phyloP scores from a whole-genome alignment of 1,284 basidiomycete genomes.

The Moesziomyces aphidis region DNA sequence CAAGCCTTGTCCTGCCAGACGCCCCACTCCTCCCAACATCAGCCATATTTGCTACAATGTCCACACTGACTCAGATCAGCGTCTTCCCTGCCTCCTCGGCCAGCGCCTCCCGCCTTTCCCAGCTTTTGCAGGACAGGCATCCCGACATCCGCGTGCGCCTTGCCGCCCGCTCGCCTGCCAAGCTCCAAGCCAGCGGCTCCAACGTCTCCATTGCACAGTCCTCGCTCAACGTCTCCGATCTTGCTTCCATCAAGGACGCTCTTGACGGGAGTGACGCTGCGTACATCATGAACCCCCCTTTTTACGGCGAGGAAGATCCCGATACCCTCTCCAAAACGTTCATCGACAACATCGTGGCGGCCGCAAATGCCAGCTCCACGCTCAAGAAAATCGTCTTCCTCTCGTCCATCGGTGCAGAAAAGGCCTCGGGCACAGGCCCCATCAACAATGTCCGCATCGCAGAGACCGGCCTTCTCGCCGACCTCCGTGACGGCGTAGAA shows the following conservation, averaged over 20 bases:
- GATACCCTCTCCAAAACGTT: slow-evolving; percentile 7
- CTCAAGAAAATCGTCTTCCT: slow-evolving; percentile 31
- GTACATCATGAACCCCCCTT: slow-evolving; percentile 30
- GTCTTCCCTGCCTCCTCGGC: slow-evolving; percentile 34
- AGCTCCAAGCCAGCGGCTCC: slow-evolving; percentile 9
- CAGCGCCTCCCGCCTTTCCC: slow-evolving; percentile 4
- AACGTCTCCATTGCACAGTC: slow-evolving; percentile 17
- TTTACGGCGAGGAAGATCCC: slow-evolving; percentile 9
- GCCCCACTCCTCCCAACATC: too few relatives aligned
- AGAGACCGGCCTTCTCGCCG: slow-evolving; percentile 14
- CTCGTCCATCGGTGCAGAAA: slow-evolving; percentile 23
- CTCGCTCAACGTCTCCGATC: slow-evolving; percentile 10
- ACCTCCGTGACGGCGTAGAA: slow-evolving; percentile 20
- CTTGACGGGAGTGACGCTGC: slow-evolving; percentile 27
- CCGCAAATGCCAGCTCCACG: slow-evolving; percentile 16
- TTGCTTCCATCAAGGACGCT: slow-evolving; percentile 18
- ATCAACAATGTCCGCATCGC: slow-evolving; percentile 18
- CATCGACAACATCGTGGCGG: slow-evolving; percentile 11
- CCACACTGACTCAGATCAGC: slow-evolving; percentile 23
- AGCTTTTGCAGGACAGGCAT: slow-evolving; percentile 20
- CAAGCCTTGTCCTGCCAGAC: not conserved
- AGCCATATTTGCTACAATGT: slow-evolving; percentile 1
- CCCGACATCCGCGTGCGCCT: slow-evolving; percentile 20
- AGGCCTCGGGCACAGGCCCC: slow-evolving; percentile 10
- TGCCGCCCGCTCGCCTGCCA: slow-evolving; percentile 18